phyloP scores from a whole-genome alignment of 2,329 filamentous ascomycete genomes.

The Catunica adiposa region DNA sequence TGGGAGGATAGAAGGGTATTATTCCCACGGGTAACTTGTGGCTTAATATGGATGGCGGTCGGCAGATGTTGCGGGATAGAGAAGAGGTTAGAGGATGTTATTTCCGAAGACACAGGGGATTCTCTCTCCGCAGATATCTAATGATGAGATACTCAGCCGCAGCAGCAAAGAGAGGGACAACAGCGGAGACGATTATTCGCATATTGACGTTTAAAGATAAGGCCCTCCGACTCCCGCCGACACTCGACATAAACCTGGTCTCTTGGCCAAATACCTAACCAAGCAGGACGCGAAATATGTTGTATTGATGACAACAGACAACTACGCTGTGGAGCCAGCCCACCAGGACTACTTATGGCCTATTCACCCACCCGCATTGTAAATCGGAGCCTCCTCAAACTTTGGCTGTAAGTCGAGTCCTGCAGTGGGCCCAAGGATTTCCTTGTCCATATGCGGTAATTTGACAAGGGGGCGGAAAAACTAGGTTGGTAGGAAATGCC shows the following conservation, averaged over 20 bases:
- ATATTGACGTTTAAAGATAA: too few relatives aligned
- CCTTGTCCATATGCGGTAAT: background rate
- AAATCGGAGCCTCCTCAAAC: too few relatives aligned
- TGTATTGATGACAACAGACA: slow-evolving; percentile 1
- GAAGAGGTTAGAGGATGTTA: background rate
- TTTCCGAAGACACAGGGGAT: background rate
- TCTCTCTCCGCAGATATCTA: background rate
- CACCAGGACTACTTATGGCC: too few relatives aligned
- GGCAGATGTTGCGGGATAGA: background rate
- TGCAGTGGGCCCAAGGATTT: background rate
- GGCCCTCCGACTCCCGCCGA: too few relatives aligned
- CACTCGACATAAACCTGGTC: too few relatives aligned
- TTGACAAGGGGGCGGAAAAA: background rate
- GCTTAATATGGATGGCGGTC: background rate
- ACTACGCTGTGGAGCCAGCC: background rate
- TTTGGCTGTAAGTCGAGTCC: too few relatives aligned
- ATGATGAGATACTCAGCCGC: too few relatives aligned
- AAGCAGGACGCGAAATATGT: background rate
- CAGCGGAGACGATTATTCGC: background rate
- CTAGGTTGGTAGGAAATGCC: background rate
- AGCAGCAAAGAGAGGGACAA: too few relatives aligned
- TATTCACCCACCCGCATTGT: too few relatives aligned
- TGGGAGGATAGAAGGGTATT: too few relatives aligned
- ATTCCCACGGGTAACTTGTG: too few relatives aligned
- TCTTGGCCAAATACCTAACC: too few relatives aligned